Percentiles rank a stretch among this genome's conserved stretches.
These are phyloP conservation scores for Plectosphaerella sp. DNA, from an alignment of 2,329 filamentous ascomycete species.

Conservation along the genomic window DNA sequence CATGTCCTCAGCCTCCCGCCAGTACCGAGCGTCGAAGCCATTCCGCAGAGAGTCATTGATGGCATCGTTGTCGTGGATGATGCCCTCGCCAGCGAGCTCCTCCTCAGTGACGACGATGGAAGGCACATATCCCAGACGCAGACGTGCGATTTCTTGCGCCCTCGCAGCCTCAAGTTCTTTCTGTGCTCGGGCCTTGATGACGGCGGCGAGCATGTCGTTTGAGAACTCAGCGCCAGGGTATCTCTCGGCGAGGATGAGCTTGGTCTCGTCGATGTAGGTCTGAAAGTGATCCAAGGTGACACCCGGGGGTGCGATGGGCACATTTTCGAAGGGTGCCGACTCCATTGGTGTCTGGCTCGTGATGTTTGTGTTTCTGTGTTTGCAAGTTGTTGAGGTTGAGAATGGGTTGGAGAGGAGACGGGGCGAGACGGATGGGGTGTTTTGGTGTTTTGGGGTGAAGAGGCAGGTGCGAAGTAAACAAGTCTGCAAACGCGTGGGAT, in stretches of 20 bases:
- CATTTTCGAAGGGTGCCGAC: not conserved
- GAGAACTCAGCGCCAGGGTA: not conserved
- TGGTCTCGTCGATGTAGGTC: not conserved
- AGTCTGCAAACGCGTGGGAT: no score
- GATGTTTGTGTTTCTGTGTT: not conserved
- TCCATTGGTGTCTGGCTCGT: not conserved
- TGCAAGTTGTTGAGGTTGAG: not conserved
- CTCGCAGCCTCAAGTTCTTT: not conserved
- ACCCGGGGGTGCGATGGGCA: not conserved
- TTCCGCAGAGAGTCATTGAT: slow-evolving; percentile 5
- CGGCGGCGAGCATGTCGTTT: not conserved
- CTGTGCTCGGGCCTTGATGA: not conserved
- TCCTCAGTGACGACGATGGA: not conserved
- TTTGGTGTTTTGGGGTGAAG: no score
- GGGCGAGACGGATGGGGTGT: no score
- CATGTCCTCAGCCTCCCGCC: not conserved
- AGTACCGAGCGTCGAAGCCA: not conserved
- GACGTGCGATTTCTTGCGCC: not conserved
- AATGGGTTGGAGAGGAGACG: no score
- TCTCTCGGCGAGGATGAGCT: not conserved
- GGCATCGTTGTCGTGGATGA: slow-evolving; percentile 1
- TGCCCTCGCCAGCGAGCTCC: not conserved
- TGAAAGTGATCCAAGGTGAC: not conserved
- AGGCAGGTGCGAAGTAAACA: no score
- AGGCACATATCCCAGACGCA: not conserved